Evolutionary conservation across 2,329 filamentous ascomycete species (phyloP), one percentile per base, ranked within the genome.

Genomic region (Cytospora piceicola): DNA sequence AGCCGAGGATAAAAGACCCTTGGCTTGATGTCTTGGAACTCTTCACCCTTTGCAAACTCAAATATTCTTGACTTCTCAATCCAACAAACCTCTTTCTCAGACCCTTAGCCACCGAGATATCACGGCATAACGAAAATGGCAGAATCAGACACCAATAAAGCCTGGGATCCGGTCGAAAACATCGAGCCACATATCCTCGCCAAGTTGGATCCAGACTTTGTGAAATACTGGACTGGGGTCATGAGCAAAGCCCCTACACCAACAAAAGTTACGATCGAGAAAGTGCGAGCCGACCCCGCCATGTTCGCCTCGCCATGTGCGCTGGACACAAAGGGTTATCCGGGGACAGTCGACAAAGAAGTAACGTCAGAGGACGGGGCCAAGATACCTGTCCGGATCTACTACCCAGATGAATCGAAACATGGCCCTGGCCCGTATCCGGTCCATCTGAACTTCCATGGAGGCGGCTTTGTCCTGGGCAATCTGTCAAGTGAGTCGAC

Each of bases 401-500:
- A 78, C 55, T 71, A 75, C 51, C 76, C 76, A 1, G 74, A 77
- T 55, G 70, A 71, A 8, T 61, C 56, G 17, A 65, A 59, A 29
- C 72, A 71, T 58, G 76, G 76, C 0, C 52, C 69, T 0, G 76
- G 76, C 0, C 75, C 75, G 12, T 76, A 77, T 56, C 72, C 75
- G 1, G 71, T 72, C 1, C 76, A 78, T 60, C 56, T 77, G 6
- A 77, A 78, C 58, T 77, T 76, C 60, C 76, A 78, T 49, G 76
- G 77, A 0, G 77, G 77, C 9, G 78, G 78, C 0, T 79, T 77
- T 56, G 75, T 78, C 5, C 64, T 78, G 1, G 78, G 78, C 1
- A 72, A 76, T 58, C 59, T 80, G 59, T 65, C 64, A 2, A 69
- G 71, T 17, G 76, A 79, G 54, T 74, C 73, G 20, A 69, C 71